Percentiles rank a stretch among this genome's conserved stretches.
These are phyloP conservation scores for Agrostemma githago DNA, from an alignment of 148 eudicot species.

Conservation along the genomic window DNA sequence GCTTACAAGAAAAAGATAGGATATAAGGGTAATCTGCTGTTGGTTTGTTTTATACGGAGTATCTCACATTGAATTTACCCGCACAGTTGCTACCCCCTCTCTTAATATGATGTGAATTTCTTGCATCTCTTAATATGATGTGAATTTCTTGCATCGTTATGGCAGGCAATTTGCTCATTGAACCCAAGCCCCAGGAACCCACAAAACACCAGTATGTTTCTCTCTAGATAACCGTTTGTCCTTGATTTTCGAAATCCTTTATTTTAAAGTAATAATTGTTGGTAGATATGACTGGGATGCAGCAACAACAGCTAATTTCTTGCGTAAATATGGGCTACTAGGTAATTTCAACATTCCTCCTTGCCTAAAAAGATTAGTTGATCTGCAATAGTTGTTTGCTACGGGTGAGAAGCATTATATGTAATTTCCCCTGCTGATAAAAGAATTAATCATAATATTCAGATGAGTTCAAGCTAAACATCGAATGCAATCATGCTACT, in stretches of 20 bases:
- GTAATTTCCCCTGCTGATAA: constrained; percentile 4
- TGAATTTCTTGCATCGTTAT: constrained; percentile 12
- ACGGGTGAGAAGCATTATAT: background rate
- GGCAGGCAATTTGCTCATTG: constrained; percentile 83
- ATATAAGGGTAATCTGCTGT: constrained; percentile 61
- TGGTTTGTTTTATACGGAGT: background rate
- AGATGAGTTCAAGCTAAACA: constrained; percentile 86
- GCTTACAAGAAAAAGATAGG: constrained; percentile 95
- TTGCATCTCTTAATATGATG: background rate
- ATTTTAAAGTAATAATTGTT: constrained; percentile 20
- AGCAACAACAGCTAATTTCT: constrained; percentile 91
- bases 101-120: background rate
- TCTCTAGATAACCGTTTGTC: background rate
- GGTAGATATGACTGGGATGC: constrained; percentile 98
- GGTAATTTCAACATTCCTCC: constrained; percentile 35
- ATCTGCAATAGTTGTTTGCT: background rate
- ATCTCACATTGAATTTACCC: background rate
- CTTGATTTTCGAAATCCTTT: constrained; percentile 3
- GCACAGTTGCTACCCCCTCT: background rate
- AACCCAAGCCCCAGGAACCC: constrained; percentile 98
- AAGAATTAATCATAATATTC: constrained; percentile 19
- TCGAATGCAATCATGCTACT: constrained; percentile 99
- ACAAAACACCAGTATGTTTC: constrained; percentile 89
- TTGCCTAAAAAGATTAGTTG: background rate
- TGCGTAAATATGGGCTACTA: constrained; percentile 84